phyloP scores from a whole-genome alignment of 768 basidiomycete species.

The Daedaleopsis sinensis region DNA sequence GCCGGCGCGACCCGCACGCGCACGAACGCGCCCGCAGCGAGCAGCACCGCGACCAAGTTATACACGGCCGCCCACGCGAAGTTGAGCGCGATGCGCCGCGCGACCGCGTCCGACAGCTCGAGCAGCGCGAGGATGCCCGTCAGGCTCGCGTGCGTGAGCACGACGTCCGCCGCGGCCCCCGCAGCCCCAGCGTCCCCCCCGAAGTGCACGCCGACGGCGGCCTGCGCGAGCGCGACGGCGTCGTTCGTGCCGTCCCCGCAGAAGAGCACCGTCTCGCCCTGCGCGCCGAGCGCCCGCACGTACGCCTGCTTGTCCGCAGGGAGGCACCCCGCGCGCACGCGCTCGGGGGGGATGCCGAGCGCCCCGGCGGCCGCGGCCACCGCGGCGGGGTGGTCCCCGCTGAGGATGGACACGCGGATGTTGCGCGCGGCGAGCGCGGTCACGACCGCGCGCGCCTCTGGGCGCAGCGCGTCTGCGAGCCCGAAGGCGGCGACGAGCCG shows the following conservation, averaged over 20 bases:
- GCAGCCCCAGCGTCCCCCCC: slow-evolving; percentile 42
- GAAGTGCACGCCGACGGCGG: slow-evolving; percentile 48
- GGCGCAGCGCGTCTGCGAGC: slow-evolving; percentile 47
- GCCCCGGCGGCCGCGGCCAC: slow-evolving; percentile 43
- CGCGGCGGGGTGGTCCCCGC: slow-evolving; percentile 50
- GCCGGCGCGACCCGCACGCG: slow-evolving; percentile 40
- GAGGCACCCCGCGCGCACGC: slow-evolving; percentile 45
- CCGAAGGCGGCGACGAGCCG: slow-evolving; percentile 40
- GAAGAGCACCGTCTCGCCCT: slow-evolving; percentile 41
- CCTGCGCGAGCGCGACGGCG: slow-evolving; percentile 50
- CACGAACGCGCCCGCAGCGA: slow-evolving; percentile 54
- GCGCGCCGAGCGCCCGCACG: slow-evolving; percentile 31
- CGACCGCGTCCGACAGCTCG: slow-evolving; percentile 39
- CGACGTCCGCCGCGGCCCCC: slow-evolving; percentile 49
- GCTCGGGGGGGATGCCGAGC: slow-evolving; percentile 41
- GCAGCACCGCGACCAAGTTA: slow-evolving; percentile 48
- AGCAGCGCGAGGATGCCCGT: slow-evolving; percentile 41
- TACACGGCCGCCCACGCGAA: slow-evolving; percentile 45
- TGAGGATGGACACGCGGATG: slow-evolving; percentile 48
- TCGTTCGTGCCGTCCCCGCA: slow-evolving; percentile 60
- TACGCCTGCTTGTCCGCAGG: slow-evolving; percentile 49
- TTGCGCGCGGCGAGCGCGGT: slow-evolving; percentile 35
- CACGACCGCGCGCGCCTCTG: slow-evolving; percentile 43
- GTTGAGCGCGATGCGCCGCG: slow-evolving; percentile 37
- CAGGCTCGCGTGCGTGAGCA: slow-evolving; percentile 41